Conservation (phyloP, 1,284 basidiomycete species). For the Fomitiporia mediterranea region DNA sequence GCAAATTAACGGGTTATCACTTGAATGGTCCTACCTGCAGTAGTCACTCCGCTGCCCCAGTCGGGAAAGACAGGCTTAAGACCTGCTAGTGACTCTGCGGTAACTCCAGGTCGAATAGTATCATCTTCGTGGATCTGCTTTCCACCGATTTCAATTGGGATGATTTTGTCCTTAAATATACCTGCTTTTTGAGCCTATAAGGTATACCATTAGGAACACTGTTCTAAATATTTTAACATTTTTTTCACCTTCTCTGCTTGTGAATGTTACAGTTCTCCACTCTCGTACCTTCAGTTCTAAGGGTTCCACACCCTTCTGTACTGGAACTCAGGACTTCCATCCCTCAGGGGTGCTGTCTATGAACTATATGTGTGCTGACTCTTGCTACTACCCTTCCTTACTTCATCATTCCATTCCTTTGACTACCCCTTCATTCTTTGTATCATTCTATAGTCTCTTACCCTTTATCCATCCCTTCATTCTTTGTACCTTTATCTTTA, state of each 20-base stretch:
- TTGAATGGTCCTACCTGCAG: constrained; percentile 33
- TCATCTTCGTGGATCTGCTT: constrained; percentile 65
- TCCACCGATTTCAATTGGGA: constrained; percentile 66
- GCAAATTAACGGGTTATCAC: not conserved
- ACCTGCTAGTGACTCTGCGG: constrained; percentile 56
- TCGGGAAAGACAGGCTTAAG: constrained; percentile 75
- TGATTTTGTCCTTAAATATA: constrained; percentile 74
- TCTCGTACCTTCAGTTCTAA: no score
- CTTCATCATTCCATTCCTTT: no score
- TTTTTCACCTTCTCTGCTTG: constrained; percentile 58
- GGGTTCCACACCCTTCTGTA: no score
- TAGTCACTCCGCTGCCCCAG: constrained; percentile 74
- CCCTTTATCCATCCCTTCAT: no score
- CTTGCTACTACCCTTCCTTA: no score
- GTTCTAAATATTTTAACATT: constrained; percentile 8
- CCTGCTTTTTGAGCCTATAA: constrained; percentile 56
- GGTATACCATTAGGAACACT: not conserved
- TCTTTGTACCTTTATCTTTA: no score
- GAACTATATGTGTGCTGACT: no score
- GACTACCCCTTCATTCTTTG: no score
- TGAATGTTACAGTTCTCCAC: no score
- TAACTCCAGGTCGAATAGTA: constrained; percentile 78
- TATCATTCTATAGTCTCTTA: no score
- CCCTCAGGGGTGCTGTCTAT: no score
- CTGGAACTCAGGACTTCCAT: no score